phyloP scores from a whole-genome alignment of 345 rosid species.

The Citrus mangshanensis region DNA sequence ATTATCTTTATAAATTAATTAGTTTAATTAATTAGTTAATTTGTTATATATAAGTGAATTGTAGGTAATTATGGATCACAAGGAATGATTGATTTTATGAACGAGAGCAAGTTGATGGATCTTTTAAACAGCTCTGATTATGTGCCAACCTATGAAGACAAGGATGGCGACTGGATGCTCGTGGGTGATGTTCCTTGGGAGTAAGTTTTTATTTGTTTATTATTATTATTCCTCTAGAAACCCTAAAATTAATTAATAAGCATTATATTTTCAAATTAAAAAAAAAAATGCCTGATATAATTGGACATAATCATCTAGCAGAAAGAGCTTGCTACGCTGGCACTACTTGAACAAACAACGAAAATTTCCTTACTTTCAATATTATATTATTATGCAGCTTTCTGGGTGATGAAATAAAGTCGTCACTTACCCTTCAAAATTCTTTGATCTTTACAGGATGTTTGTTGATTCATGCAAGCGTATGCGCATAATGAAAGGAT shows the following conservation, averaged over 20 bases:
- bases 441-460: conserved; percentile 52
- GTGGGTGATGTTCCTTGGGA: conserved; percentile 99
- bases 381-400: neutral
- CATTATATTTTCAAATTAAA: neutral
- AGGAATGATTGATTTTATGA: conserved; percentile 99
- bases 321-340: neutral
- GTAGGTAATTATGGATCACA: conserved; percentile 57
- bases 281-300: neutral
- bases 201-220: conserved; percentile 41
- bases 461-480: conserved; percentile 97
- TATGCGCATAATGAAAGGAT: conserved; percentile 92
- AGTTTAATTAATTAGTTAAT: no score
- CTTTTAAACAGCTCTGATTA: conserved; percentile 83
- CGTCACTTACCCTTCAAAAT: neutral
- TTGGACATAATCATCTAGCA: neutral
- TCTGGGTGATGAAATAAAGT: neutral
- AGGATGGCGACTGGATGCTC: conserved; percentile 99
- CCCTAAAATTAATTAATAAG: neutral
- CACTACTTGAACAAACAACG: neutral
- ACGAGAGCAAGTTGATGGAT: conserved; percentile 90
- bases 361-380: neutral
- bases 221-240: neutral
- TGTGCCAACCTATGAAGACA: conserved; percentile 94
- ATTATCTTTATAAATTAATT: neutral
- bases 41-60: neutral